Base-by-base conservation (phyloP, 192 early-diverging fungal species). In the Coemansia sp. region DNA sequence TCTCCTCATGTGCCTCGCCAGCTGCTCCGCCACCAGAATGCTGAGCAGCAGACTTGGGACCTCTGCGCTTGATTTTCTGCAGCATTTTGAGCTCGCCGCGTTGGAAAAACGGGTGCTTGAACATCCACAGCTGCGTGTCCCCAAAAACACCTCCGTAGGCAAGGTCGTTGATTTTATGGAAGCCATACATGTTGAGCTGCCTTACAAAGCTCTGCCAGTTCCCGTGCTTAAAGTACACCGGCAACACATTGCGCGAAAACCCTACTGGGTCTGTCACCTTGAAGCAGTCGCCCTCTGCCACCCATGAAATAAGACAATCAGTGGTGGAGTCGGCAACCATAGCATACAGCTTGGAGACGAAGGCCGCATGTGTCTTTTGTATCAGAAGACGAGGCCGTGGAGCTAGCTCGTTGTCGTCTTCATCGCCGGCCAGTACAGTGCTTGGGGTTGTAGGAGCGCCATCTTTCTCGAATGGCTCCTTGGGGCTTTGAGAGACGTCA, bases 191-290 rank as follows among this genome's bases (percentile, higher is more conserved):
- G 72, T 93, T 93, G 17, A 93, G 78, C 75, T 91, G 89, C 37
- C 91, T 81, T 43, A 93, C 91, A 83, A 93, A 93, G 80, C 90
- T 91, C 57, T 89, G 86, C 87, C 89, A 93, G 78, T 93, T 92
- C 63, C 86, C 88, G 62, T 94, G 92, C 69, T 92, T 93, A 62
- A 93, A 94, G 67, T 91, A 89, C 49, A 83, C 82, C 21, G 92
- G 92, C 42, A 94, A 75, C 0, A 94, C 81, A 9, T 67, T 60
- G 44, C 81, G 84, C 18, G 88, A 84, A 58, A 96, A 86, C 55
- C 87, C 89, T 0, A 83, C 82, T 2, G 88, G 88, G 69, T 93
- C 92, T 15, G 83, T 86, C 17, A 96, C 90, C 43, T 89, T 86
- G 71, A 96, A 94, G 53, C 88, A 80, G 62, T 89, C 88, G 54